These are phyloP conservation scores for Henckelia pumila DNA, from an alignment of 257 asterid species.

Conservation along the genomic window DNA sequence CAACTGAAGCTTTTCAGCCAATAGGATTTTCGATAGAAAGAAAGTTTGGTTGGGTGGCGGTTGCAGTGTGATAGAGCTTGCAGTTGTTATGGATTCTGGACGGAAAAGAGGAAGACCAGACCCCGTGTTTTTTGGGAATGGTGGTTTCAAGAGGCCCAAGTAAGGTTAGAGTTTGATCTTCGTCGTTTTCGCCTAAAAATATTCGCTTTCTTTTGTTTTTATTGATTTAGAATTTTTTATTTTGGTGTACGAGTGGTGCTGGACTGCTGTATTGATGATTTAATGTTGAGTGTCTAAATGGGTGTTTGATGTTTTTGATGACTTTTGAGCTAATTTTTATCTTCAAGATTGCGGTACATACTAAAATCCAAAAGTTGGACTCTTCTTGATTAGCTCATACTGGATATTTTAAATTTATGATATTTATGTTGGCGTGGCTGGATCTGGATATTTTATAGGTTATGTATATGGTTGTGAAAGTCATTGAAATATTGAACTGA, in stretches of 20 bases:
- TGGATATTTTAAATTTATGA: too few relatives aligned
- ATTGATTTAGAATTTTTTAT: not conserved
- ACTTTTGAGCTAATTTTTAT: slow-evolving; percentile 6
- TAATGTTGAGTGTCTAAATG: not conserved
- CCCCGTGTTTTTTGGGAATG: slow-evolving; percentile 33
- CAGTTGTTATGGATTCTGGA: slow-evolving; percentile 37
- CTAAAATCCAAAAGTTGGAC: not conserved
- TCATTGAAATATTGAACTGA: slow-evolving; percentile 42
- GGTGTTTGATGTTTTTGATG: not conserved
- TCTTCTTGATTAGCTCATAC: not conserved
- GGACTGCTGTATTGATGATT: slow-evolving; percentile 8
- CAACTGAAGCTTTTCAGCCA: not conserved
- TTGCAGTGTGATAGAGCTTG: slow-evolving; percentile 13
- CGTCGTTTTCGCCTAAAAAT: not conserved
- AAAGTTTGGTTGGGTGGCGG: too few relatives aligned
- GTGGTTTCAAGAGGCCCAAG: slow-evolving; percentile 37
- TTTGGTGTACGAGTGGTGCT: not conserved
- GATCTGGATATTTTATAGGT: not conserved
- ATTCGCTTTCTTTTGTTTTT: not conserved
- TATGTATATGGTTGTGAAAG: slow-evolving; percentile 25
- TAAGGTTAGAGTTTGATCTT: slow-evolving; percentile 36
- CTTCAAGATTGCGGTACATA: slow-evolving; percentile 11
- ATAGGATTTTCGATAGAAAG: not conserved
- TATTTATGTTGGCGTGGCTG: not conserved
- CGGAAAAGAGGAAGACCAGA: slow-evolving; percentile 44